Evolutionary conservation across 257 asterid species (phyloP).

Genomic region (Nicotiana otophora): DNA sequence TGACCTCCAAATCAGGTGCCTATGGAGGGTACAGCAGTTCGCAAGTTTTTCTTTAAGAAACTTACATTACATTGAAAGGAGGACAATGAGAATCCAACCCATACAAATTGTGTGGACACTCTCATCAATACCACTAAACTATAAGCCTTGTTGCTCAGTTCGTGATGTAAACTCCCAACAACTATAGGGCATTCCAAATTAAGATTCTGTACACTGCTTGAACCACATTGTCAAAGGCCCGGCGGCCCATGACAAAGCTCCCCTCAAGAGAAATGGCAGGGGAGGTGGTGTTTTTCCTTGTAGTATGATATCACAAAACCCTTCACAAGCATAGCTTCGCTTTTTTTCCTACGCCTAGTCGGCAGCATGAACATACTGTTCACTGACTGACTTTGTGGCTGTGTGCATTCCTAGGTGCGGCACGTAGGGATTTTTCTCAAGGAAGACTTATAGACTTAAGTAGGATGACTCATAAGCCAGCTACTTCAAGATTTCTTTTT

Average conservation of each 20-base stretch:
- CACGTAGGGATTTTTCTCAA: background rate
- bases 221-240: too few relatives aligned
- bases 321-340: background rate
- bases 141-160: background rate
- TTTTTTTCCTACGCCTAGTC: background rate
- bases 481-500: slow-evolving; percentile 28
- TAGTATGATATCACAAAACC: background rate
- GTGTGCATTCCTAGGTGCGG: background rate
- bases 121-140: too few relatives aligned
- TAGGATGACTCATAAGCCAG: background rate
- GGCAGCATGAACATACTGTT: background rate
- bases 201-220: background rate
- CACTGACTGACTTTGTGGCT: background rate
- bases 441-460: background rate
- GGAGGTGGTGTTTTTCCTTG: background rate
- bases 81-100: too few relatives aligned
- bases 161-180: background rate
- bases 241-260: too few relatives aligned
- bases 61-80: too few relatives aligned
- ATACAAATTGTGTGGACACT: too few relatives aligned
- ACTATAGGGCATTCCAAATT: background rate
- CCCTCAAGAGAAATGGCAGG: too few relatives aligned
- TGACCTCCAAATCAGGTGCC: background rate
- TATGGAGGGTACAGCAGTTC: background rate
- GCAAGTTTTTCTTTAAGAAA: too few relatives aligned